These are phyloP conservation scores for Trichoderma sp. DNA, from an alignment of 2,329 filamentous ascomycete species.

Conservation along the genomic window DNA sequence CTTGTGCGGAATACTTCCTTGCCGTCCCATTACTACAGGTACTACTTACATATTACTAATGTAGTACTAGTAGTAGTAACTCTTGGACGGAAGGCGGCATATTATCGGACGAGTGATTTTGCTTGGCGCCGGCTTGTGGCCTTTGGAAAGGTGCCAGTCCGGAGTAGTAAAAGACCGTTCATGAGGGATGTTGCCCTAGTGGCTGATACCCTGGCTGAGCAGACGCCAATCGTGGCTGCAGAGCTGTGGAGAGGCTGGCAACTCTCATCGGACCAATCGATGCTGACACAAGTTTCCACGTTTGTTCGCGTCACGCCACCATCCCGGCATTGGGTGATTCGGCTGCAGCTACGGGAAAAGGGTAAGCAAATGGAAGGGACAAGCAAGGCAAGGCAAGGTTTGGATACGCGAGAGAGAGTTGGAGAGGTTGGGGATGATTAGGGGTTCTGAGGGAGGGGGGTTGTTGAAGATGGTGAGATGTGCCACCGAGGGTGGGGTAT, in stretches of 20 bases:
- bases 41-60: too few relatives aligned
- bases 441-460: neutral
- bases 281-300: neutral
- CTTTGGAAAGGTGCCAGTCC: neutral
- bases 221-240: conserved; percentile 5
- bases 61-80: too few relatives aligned
- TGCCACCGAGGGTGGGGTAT: neutral
- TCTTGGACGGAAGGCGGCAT: neutral
- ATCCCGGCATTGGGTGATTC: conserved; percentile 11
- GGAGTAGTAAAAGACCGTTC: neutral
- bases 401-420: neutral
- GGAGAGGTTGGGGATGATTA: neutral
- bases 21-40: neutral
- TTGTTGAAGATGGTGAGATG: neutral
- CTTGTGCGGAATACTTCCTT: too few relatives aligned
- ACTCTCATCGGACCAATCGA: conserved; percentile 3
- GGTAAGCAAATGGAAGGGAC: neutral
- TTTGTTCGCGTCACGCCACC: conserved; percentile 13
- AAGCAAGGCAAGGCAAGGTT: neutral
- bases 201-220: neutral
- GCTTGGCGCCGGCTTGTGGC: neutral
- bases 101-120: conserved; percentile 7
- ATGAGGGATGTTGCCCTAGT: neutral
- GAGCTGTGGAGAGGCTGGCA: neutral
- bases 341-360: neutral